Base-by-base conservation (phyloP, 1,284 basidiomycete species). In the Hortiboletus rubellus region DNA sequence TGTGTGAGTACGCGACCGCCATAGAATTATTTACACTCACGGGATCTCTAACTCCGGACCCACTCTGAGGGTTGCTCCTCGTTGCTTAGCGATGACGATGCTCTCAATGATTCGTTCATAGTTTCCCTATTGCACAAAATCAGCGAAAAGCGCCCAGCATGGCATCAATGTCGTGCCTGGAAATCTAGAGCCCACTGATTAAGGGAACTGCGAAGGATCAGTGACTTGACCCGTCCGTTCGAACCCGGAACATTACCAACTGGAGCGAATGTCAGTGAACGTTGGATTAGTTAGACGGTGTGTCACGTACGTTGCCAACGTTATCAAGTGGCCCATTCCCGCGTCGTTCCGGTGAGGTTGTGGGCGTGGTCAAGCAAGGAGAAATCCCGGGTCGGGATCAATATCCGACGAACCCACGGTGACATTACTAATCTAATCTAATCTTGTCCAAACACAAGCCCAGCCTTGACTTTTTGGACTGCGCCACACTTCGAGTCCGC, bases 41-140 rank as follows among this genome's bases (percentile, higher is more conserved):
- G 96, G 90, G 63, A 99, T 94, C 76, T 99, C 97, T n/a, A 99
- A 82, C 73, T 98, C 96, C 18, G 97, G 97, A 2, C 97, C 97
- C n/a, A 99, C 96, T 67, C 97, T 82, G 33, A 99, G 76, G 4
- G 87, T 92, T 8, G 96, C 95, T n/a, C 95, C 94, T 50, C 86
- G 81, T 49, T 84, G 80, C 74, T 96, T 98, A 6, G 97, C 94
- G 47, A 94, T 84, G 7, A 78, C 77, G 62, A 99, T 98, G 61
- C 95, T 98, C 52, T 84, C 79, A 43, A 98, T 75, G 60, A 99
- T 99, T 22, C 97, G 86, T 61, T 96, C 89, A 64, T 89, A 83
- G 70, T 97, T 97, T 43, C 95, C 95, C 91, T 94, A n/a, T 50
- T 10, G 11, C n/a, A 37, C 27, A 17, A 11, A 24, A 45, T 47